Evolutionary conservation across 805 yeast genomes (phyloP), one percentile per base, ranked within the genome.

Genomic region (Cyberlindnera maritima): DNA sequence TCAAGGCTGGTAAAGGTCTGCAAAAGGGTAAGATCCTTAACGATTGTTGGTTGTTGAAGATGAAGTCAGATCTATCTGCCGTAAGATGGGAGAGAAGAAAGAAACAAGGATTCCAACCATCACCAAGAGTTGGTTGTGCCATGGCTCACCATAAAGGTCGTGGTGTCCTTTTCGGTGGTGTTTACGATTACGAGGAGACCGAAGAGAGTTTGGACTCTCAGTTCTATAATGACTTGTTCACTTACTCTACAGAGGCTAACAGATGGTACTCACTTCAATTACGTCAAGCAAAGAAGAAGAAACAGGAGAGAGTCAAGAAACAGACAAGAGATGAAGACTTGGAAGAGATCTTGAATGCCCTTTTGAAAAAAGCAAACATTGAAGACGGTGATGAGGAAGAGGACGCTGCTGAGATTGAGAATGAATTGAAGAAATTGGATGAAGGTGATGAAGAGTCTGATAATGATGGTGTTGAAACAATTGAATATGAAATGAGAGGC

Each of bases 101-200:
- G 51, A 89, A 88, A 56, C 92, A 88, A 61, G 96, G 96, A 3
- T 87, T 84, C 63, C 90, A 84, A 50, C 97, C 97, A 4, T 80
- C 92, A 2, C 87, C 97, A 13, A 77, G 98, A 58, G 97, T 88
- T n/a, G 98, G 99, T 0, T 86, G 96, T 61, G 83, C 95, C 4
- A 79, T 92, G 83, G 90, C 83, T 10, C 75, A 75, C 54, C 98
- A 92, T 66, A 86, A 88, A 58, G 95, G 95, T 48, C 81, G 97
- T 70, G 97, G 97, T 48, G 76, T 92, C 10, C 59, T 91, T 61
- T 94, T 92, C 69, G 98, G 98, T 33, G 98, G 98, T 58, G 99
- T 94, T 13, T 91, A 79, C 59, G 98, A 92, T 65, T 87, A 78
- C 51, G 96, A 91, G 57, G 99, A 92, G 66, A 92, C 96, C 13